Evolutionary conservation across 1,284 basidiomycete genomes (phyloP).

Genomic region (Ceratorhiza oryzae-sativae): DNA sequence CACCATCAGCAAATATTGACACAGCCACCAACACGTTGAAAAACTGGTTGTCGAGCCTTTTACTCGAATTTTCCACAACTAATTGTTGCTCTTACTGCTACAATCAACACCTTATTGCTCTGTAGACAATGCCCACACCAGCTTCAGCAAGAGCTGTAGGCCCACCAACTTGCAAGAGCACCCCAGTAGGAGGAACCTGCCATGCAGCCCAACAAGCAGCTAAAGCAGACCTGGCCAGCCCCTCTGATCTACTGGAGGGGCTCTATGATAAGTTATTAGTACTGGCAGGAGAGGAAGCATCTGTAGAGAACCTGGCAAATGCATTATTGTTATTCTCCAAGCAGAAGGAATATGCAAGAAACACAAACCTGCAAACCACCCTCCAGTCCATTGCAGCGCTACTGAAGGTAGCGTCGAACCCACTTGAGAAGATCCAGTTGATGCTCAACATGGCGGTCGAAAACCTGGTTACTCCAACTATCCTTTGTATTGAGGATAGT

Average conservation of each 20-base stretch:
- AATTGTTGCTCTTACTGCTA: background rate
- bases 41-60: background rate
- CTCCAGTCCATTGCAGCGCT: background rate
- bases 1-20: slow-evolving; percentile 17
- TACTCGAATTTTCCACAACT: background rate
- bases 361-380: background rate
- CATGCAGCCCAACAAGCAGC: background rate
- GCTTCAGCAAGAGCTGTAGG: too few relatives aligned
- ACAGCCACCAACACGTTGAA: background rate
- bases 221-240: background rate
- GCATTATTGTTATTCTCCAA: background rate
- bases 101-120: background rate
- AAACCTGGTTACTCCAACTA: background rate
- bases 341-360: background rate
- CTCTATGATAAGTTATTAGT: background rate
- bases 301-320: slow-evolving; percentile 1
- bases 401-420: background rate
- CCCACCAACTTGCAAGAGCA: background rate
- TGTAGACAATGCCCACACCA: background rate
- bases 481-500: background rate
- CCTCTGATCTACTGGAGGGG: background rate
- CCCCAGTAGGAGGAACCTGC: background rate
- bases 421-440: background rate
- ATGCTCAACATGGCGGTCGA: background rate
- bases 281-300: background rate